These are phyloP conservation scores for Lavandula angustifolia DNA, from an alignment of 257 asterid genomes.

Conservation along the genomic window DNA sequence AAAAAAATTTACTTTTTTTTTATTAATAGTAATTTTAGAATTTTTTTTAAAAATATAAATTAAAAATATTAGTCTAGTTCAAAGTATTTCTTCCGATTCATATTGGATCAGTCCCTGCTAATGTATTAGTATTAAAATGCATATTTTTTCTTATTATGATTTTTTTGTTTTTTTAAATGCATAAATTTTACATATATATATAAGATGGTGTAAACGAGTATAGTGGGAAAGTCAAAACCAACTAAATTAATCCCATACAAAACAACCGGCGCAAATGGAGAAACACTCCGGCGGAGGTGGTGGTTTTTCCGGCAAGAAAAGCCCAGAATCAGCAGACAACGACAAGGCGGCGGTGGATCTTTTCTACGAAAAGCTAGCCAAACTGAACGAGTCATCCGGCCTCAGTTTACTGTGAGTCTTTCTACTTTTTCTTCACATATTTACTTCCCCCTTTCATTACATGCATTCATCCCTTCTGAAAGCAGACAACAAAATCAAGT, in stretches of 20 bases:
- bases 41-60: too few relatives aligned
- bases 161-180: too few relatives aligned
- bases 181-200: too few relatives aligned
- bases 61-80: too few relatives aligned
- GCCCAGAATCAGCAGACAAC: slow-evolving; percentile 10
- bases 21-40: too few relatives aligned
- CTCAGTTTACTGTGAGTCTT: slow-evolving; percentile 61
- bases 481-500: background rate
- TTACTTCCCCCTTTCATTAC: slow-evolving; percentile 5
- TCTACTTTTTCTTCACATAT: too few relatives aligned
- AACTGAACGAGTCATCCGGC: slow-evolving; percentile 65
- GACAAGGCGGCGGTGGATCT: slow-evolving; percentile 34
- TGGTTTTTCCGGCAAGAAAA: slow-evolving; percentile 31
- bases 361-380: slow-evolving; percentile 59
- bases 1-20: too few relatives aligned
- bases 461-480: slow-evolving; percentile 18
- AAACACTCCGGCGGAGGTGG: slow-evolving; percentile 29
- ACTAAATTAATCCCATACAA: background rate
- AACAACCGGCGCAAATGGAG: slow-evolving; percentile 31
- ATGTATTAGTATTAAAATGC: too few relatives aligned
- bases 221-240: slow-evolving; percentile 32
- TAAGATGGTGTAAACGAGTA: background rate
- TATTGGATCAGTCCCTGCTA: too few relatives aligned
- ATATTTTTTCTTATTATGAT: too few relatives aligned
- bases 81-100: too few relatives aligned